phyloP scores from a whole-genome alignment of 176 grass and related monocot species.

The Dendrocalamus sinicus region DNA sequence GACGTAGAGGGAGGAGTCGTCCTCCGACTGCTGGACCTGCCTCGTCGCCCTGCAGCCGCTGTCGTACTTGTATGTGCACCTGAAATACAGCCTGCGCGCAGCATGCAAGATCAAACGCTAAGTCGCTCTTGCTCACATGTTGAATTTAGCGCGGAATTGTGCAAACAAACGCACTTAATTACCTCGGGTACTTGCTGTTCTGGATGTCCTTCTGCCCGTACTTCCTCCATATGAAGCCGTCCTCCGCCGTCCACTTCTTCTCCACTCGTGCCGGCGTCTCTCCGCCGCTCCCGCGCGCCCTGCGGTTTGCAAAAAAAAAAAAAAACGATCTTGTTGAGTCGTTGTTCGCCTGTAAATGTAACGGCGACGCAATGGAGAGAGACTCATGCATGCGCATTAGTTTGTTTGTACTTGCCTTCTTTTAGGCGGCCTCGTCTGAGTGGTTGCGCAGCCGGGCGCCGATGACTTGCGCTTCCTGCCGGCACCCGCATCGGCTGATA shows the following conservation, averaged over 20 bases:
- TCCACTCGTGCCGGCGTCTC: neutral
- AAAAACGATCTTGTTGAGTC: neutral
- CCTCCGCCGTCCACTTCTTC: constrained; percentile 27
- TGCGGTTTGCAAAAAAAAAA: neutral
- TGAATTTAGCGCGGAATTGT: too few species aligned
- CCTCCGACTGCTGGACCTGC: constrained; percentile 61
- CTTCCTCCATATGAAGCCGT: constrained; percentile 59
- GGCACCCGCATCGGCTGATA: neutral
- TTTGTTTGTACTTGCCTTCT: neutral
- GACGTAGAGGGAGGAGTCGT: constrained; percentile 43
- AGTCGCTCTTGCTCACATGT: neutral
- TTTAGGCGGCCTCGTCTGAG: neutral
- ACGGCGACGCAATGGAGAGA: neutral
- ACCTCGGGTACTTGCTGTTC: constrained; percentile 52
- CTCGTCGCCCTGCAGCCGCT: constrained; percentile 48
- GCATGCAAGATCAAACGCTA: neutral
- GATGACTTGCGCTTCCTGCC: constrained; percentile 3
- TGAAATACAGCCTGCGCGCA: constrained; percentile 53
- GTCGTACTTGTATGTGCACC: constrained; percentile 57
- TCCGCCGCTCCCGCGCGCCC: neutral
- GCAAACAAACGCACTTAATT: neutral
- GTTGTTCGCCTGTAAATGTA: neutral
- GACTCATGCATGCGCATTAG: neutral
- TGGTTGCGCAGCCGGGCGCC: neutral
- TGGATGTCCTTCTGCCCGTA: constrained; percentile 67